These are phyloP conservation scores for Psilocybe cubensis DNA, from an alignment of 768 basidiomycete genomes.

Conservation along the genomic window DNA sequence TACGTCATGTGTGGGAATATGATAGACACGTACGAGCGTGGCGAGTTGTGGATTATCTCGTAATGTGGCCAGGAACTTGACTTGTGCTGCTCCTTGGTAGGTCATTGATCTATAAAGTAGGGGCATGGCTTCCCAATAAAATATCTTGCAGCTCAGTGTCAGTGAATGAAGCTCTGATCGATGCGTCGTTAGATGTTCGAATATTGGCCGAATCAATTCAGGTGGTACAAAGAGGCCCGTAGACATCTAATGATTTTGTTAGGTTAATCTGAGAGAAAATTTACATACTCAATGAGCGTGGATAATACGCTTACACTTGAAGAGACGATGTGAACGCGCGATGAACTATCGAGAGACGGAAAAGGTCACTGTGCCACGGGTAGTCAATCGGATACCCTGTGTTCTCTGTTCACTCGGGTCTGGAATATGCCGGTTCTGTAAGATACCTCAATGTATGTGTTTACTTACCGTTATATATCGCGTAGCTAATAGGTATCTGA, in stretches of 20 bases:
- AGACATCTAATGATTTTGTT: background rate
- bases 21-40: background rate
- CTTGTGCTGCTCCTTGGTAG: background rate
- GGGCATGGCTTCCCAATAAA: slow-evolving; percentile 1
- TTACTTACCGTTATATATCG: too few species aligned
- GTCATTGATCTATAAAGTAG: slow-evolving; percentile 4
- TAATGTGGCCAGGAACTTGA: slow-evolving; percentile 4
- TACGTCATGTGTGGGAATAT: background rate
- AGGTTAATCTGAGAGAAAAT: background rate
- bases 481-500: too few species aligned
- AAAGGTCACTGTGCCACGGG: too few species aligned
- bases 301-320: too few species aligned
- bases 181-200: background rate
- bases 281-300: too few species aligned
- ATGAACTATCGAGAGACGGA: too few species aligned
- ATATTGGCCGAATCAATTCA: background rate
- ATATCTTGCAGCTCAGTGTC: background rate
- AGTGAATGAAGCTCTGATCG: background rate
- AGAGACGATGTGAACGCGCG: too few species aligned
- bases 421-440: too few species aligned
- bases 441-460: too few species aligned
- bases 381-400: too few species aligned
- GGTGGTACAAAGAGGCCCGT: background rate
- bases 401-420: too few species aligned
- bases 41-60: background rate